Base-by-base conservation (phyloP, 2,329 filamentous ascomycete species). In the Tolypocladium sp. region DNA sequence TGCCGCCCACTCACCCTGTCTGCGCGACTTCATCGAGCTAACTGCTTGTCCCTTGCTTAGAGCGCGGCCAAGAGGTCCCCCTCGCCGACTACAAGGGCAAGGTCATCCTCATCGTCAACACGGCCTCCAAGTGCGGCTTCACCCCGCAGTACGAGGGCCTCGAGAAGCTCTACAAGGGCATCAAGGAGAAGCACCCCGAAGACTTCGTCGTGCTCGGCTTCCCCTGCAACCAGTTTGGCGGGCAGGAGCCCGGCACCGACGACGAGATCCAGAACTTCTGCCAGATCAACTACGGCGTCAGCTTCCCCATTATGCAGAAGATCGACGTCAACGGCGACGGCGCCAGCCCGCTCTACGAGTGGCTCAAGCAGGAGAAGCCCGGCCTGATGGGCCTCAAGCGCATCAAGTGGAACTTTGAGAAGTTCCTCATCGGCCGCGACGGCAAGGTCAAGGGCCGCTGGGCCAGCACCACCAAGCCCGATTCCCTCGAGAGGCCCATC, bases 381-480 rank as follows among this genome's bases (percentile, higher is more conserved):
- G 92, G 94, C 27, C 70, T 97, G 59, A 77, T 97, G 77, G 94
- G 94, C 25, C 73, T 97, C 70, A 93, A 95, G 87, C 77, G 87
- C 63, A 82, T 99, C 69, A 97, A 97, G 88, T 99, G 94, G 94
- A 99, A 99, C 79, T 99, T 97, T 79, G 94, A 99, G 77, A 99
- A 99, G 84, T 99, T 97, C 77, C 78, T 99, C 63, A 80, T 99
- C 64, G 89, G 88, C 61, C 83, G 85, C 62, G 91, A 97, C 74
- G 94, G 94, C 33, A 83, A 88, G 77, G 91, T 97, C 66, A 89
- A 90, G 76, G 83, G 83, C 35, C 81, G 94, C 64, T 99, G 92
- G 91, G 90, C 91, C 40, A 93, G 90, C 74, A 89, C 86, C 22
- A 91, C 89, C 61, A 94, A 92, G 81, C 94, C 94, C 1, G 91